Percentiles rank a stretch among this genome's conserved stretches.
Conservation (phyloP, 1,284 basidiomycete genomes). For the Vanrija pseudolonga region DNA sequence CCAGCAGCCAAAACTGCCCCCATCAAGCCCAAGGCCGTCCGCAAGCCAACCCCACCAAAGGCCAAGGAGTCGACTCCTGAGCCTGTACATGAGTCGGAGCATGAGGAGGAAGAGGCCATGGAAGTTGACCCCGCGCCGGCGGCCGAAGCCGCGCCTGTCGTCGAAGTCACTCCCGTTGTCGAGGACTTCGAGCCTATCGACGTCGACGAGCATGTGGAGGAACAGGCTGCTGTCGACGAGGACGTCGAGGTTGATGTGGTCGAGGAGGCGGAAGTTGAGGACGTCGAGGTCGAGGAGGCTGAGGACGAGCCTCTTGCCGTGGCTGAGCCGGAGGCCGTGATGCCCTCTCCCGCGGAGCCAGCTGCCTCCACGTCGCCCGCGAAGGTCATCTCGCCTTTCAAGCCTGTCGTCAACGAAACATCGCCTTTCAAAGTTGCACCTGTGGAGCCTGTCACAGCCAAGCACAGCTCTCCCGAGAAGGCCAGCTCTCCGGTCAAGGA, state of each 20-base stretch:
- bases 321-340: not conserved
- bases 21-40: not conserved
- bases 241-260: not conserved
- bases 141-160: not conserved
- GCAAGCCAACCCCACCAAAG: not conserved
- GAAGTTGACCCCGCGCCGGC: not conserved
- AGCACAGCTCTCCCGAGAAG: not conserved
- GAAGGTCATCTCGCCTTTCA: constrained; percentile 2
- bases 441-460: not conserved
- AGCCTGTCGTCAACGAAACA: not conserved
- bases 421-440: not conserved
- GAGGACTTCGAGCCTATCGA: not conserved
- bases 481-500: not conserved
- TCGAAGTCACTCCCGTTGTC: not conserved
- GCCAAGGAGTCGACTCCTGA: not conserved
- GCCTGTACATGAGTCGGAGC: not conserved
- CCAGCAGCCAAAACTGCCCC: not conserved
- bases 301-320: not conserved
- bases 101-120: not conserved
- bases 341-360: not conserved
- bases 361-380: not conserved
- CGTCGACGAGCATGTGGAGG: not conserved
- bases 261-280: not conserved
- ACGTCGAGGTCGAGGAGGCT: not conserved
- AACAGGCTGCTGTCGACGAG: constrained; percentile 8